Evolutionary conservation across 805 yeast species (phyloP).

Genomic region (Ogataea methanolica): DNA sequence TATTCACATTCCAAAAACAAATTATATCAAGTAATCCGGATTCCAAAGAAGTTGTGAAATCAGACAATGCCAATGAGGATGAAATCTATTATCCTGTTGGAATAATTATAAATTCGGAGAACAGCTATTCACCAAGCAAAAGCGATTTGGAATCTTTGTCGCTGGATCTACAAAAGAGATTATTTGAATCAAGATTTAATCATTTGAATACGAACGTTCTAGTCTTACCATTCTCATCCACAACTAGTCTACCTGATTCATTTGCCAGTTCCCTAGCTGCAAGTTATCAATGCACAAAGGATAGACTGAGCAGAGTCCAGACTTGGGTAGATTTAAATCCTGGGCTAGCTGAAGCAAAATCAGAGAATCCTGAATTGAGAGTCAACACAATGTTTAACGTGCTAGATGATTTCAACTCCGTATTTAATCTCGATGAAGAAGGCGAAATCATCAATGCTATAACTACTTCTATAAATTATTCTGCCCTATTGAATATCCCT

Average conservation of each 20-base stretch:
- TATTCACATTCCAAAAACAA: conserved; percentile 10
- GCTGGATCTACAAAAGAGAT: conserved; percentile 2
- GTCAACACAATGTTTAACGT: conserved; percentile 34
- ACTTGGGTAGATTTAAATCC: conserved; percentile 38
- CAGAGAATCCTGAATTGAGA: conserved; percentile 13
- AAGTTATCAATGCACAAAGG: conserved; percentile 8
- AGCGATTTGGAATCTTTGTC: conserved; percentile 5
- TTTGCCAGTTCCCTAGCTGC: conserved; percentile 1
- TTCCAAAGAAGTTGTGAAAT: conserved; percentile 2
- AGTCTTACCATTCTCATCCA: conserved; percentile 5
- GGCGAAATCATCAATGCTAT: conserved; percentile 18
- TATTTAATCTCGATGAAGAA: conserved; percentile 6
- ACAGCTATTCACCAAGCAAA: background rate
- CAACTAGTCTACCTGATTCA: background rate
- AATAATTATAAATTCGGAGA: conserved; percentile 15
- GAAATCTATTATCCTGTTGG: conserved; percentile 21
- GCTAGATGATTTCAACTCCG: conserved; percentile 3
- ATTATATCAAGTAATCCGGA: conserved; percentile 7
- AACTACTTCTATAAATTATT: conserved; percentile 27
- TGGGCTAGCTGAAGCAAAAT: conserved; percentile 2
- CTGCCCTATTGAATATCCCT: conserved; percentile 20
- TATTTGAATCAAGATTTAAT: conserved; percentile 23
- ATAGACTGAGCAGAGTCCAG: conserved; percentile 33
- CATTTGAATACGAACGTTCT: conserved; percentile 24
- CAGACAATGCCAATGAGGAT: conserved; percentile 4